Percentiles rank a stretch among this genome's conserved stretches.
Conservation (phyloP, 208 protist genomes). For the Leishmania tarentolae region DNA sequence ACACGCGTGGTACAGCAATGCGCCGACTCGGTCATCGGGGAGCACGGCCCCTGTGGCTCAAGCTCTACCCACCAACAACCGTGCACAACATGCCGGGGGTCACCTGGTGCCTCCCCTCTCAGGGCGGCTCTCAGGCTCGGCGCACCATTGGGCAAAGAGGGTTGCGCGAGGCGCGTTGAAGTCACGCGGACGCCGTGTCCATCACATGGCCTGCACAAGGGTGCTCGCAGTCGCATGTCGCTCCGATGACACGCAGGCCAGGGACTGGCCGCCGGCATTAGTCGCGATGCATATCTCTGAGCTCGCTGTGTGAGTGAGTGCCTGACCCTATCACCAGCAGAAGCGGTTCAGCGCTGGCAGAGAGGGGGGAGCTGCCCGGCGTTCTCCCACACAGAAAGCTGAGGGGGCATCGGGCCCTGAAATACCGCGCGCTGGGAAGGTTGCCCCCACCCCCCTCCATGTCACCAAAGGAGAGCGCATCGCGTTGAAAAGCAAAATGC, state of each 20-base stretch:
- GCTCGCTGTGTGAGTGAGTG: not conserved
- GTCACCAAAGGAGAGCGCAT: not conserved
- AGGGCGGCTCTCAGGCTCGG: not conserved
- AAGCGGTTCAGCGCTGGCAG: not conserved
- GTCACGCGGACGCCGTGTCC: not conserved
- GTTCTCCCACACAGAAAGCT: not conserved
- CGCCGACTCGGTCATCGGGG: not conserved
- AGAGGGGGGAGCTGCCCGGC: not conserved
- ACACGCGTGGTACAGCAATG: not conserved
- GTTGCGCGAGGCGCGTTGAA: not conserved
- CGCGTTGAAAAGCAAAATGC: not conserved
- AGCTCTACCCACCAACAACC: not conserved
- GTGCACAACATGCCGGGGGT: not conserved
- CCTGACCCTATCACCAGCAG: not conserved
- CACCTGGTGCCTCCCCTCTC: not conserved
- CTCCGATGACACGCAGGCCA: too few species aligned
- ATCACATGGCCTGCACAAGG: not conserved
- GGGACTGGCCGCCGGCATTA: not conserved
- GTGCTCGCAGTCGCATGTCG: not conserved
- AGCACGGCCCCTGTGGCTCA: not conserved
- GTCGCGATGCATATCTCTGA: not conserved
- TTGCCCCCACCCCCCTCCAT: not conserved
- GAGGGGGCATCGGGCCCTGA: not conserved
- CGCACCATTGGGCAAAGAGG: not conserved
- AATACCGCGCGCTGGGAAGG: not conserved